phyloP scores from a whole-genome alignment of 1,284 basidiomycete species.

The Cerrena zonata region DNA sequence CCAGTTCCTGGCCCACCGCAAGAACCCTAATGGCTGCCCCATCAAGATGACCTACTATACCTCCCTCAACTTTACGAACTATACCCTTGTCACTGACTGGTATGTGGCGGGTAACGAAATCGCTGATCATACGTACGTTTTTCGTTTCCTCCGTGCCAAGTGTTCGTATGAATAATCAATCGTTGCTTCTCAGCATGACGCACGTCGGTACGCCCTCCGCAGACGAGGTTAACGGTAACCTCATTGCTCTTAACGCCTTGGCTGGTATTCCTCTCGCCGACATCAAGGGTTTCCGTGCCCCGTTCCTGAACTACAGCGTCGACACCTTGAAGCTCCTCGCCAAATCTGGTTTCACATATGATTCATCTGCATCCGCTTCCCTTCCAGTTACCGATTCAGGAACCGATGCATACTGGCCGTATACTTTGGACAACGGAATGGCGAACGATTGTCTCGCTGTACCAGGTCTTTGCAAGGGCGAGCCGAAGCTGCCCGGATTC shows the following conservation, averaged over 20 bases:
- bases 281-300: slow-evolving; percentile 75
- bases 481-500: slow-evolving; percentile 70
- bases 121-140: slow-evolving; percentile 73
- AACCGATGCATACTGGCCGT: slow-evolving; percentile 77
- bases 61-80: slow-evolving; percentile 73
- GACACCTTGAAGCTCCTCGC: slow-evolving; percentile 58
- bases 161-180: not conserved
- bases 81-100: slow-evolving; percentile 78
- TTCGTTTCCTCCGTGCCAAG: not conserved
- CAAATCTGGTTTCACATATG: slow-evolving; percentile 65
- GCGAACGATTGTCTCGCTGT: slow-evolving; percentile 72
- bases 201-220: slow-evolving; percentile 62
- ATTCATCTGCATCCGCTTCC: slow-evolving; percentile 61
- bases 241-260: slow-evolving; percentile 74
- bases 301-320: slow-evolving; percentile 65
- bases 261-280: slow-evolving; percentile 70
- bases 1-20: slow-evolving; percentile 70
- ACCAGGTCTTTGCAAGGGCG: slow-evolving; percentile 57
- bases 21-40: slow-evolving; percentile 78
- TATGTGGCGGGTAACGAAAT: slow-evolving; percentile 82
- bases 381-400: slow-evolving; percentile 62
- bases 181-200: slow-evolving; percentile 57
- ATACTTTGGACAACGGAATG: slow-evolving; percentile 69
- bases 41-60: slow-evolving; percentile 74
- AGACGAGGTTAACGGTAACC: slow-evolving; percentile 73